Base-by-base conservation (phyloP, 1,284 basidiomycete species). In the Irpex sp. region DNA sequence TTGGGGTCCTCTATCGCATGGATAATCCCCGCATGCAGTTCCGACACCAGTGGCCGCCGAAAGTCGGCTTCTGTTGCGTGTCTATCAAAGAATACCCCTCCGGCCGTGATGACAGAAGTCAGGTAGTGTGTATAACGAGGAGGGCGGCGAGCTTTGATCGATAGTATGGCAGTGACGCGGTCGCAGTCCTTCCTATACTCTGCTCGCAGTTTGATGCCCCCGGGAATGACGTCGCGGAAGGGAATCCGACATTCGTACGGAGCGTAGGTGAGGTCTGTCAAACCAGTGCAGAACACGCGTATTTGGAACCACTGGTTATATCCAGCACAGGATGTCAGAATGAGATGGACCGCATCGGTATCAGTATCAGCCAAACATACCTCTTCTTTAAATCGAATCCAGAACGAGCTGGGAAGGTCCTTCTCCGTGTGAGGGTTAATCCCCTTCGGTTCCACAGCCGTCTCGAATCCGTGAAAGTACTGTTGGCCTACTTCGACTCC, bases 221-320 rank as follows among this genome's bases (percentile, higher is more conserved):
- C 60, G 0, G 34, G 48, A 5, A 56, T 37, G 17, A 65, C 57
- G 34, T 65, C 60, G 3, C 64, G 47, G 54, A 65, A 65, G 8
- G 60, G 64, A 9, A 65, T 62, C 3, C 57, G 60, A 37, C 64
- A 65, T 36, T 65, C 51, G 55, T 65, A 65, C 6, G 64, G 64
- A 34, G 31, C n/a, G 36, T 59, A 62, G 3, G 60, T 47, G 11
- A 62, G 48, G 1, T 13, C 17, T 2, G 7, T 11, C 13, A 55
- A n/a, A 17, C 49, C 58, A 11, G 9, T 13, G 36, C 64, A 65
- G 52, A 59, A 59, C 2, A 57, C 60, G 8, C 64, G 47, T 5
- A 65, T 56, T 44, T 65, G 64, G 26, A 65, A 65, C 60, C 64
- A 65, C 64, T 65, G 31, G 37, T 0, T 44, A 5, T 5, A 47